Percentiles rank a stretch among this genome's conserved stretches.
phyloP scores from a whole-genome alignment of 768 basidiomycete species.

The Tylopilus intermedius region DNA sequence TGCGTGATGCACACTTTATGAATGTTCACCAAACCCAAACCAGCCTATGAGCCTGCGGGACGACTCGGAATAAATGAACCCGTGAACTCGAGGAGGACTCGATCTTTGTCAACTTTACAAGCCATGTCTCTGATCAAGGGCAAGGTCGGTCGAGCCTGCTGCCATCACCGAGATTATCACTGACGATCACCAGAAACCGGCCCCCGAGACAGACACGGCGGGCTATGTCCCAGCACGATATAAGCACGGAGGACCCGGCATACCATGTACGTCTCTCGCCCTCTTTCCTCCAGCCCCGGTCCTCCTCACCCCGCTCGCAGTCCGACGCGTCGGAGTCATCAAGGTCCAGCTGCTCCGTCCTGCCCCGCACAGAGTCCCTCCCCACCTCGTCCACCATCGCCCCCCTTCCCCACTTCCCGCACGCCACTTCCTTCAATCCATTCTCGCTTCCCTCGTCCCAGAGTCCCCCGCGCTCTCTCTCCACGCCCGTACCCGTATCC shows the following conservation, averaged over 20 bases:
- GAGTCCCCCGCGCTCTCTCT: constrained; percentile 32
- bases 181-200: constrained; percentile 33
- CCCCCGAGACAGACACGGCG: constrained; percentile 17
- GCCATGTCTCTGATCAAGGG: constrained; percentile 44
- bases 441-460: constrained; percentile 52
- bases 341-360: constrained; percentile 37
- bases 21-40: too few relatives aligned
- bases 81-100: constrained; percentile 11
- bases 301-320: constrained; percentile 21
- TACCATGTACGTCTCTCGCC: constrained; percentile 34
- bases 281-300: neutral
- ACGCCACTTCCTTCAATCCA: constrained; percentile 59
- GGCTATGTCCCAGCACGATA: constrained; percentile 33
- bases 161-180: neutral
- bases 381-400: constrained; percentile 16
- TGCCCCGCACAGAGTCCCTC: constrained; percentile 9
- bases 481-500: constrained; percentile 31
- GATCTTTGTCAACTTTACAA: constrained; percentile 53
- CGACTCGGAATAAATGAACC: too few relatives aligned
- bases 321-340: constrained; percentile 43
- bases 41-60: too few relatives aligned
- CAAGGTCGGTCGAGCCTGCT: constrained; percentile 25
- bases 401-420: constrained; percentile 34
- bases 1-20: too few relatives aligned
- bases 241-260: constrained; percentile 41